Evolutionary conservation across 1,284 basidiomycete species (phyloP).

Genomic region (Omphalotus olearius): DNA sequence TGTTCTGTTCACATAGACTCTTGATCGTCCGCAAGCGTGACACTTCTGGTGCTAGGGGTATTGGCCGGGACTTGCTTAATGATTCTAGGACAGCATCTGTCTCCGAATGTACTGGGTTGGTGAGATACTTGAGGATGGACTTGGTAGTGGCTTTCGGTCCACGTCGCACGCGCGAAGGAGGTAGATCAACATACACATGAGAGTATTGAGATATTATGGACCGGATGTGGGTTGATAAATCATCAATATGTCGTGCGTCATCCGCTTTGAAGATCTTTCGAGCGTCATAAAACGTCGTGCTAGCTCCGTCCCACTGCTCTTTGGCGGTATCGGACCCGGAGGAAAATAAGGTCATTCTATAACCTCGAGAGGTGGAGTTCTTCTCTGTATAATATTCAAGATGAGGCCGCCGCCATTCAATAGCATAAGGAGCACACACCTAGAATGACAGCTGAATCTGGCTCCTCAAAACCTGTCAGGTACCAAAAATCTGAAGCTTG

Average conservation of each 20-base stretch:
- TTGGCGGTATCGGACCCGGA: constrained; percentile 71
- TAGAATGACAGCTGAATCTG: constrained; percentile 84
- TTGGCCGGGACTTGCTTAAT: constrained; percentile 42
- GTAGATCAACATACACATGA: constrained; percentile 37
- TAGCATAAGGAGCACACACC: constrained; percentile 38
- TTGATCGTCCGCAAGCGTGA: constrained; percentile 66
- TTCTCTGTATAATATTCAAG: constrained; percentile 42
- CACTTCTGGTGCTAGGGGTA: constrained; percentile 55
- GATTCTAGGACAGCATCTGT: constrained; percentile 51
- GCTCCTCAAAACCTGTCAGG: constrained; percentile 92
- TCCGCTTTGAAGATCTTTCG: constrained; percentile 72
- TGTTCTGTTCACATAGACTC: constrained; percentile 60
- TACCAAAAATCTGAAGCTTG: constrained; percentile 95
- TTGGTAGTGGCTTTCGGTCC: constrained; percentile 30
- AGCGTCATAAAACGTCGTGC: constrained; percentile 60
- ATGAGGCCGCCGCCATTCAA: constrained; percentile 3
- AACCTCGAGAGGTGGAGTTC: constrained; percentile 66
- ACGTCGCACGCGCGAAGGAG: constrained; percentile 16
- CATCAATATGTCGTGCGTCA: constrained; percentile 55
- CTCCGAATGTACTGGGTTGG: constrained; percentile 25
- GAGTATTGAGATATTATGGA: constrained; percentile 25
- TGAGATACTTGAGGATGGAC: constrained; percentile 46
- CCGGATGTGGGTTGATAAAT: constrained; percentile 49
- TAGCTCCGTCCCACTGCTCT: constrained; percentile 93
- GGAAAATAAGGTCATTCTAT: constrained; percentile 89